These are phyloP conservation scores for Biscutella laevigata DNA, from an alignment of 441 rosid genomes.

Conservation along the genomic window DNA sequence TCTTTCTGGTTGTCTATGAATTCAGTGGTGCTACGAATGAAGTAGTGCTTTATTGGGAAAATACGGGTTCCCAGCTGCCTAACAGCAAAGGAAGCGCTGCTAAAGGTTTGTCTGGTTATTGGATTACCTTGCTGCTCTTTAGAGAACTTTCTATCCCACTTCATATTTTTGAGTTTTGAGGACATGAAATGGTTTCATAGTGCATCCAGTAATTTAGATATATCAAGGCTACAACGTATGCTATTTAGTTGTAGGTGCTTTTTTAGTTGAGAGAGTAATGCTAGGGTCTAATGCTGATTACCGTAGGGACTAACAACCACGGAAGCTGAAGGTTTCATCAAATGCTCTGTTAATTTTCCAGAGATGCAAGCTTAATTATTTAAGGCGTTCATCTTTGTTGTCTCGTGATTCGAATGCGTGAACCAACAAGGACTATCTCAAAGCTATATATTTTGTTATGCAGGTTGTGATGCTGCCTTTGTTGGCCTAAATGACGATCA, in stretches of 20 bases:
- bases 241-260: constrained; percentile 16
- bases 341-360: background rate
- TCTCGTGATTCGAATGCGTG: constrained; percentile 4
- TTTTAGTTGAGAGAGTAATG: background rate
- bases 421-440: constrained; percentile 15
- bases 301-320: background rate
- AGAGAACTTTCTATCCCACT: background rate
- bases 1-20: constrained; percentile 85
- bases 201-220: background rate
- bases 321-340: background rate
- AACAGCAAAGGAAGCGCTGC: constrained; percentile 73
- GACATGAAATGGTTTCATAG: background rate
- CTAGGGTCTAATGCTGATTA: constrained; percentile 5
- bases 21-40: constrained; percentile 78
- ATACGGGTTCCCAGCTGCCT: constrained; percentile 50
- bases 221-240: background rate
- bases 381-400: constrained; percentile 7
- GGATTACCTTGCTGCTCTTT: constrained; percentile 10
- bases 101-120: constrained; percentile 47
- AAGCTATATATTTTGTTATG: constrained; percentile 13
- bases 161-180: background rate
- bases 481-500: constrained; percentile 80
- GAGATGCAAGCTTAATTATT: constrained; percentile 12
- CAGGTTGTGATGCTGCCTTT: constrained; percentile 96
- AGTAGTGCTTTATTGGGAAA: constrained; percentile 93